Percentiles rank a stretch among this genome's conserved stretches.
phyloP scores from a whole-genome alignment of 1,284 basidiomycete genomes.

The Sanghuangporus baumii region DNA sequence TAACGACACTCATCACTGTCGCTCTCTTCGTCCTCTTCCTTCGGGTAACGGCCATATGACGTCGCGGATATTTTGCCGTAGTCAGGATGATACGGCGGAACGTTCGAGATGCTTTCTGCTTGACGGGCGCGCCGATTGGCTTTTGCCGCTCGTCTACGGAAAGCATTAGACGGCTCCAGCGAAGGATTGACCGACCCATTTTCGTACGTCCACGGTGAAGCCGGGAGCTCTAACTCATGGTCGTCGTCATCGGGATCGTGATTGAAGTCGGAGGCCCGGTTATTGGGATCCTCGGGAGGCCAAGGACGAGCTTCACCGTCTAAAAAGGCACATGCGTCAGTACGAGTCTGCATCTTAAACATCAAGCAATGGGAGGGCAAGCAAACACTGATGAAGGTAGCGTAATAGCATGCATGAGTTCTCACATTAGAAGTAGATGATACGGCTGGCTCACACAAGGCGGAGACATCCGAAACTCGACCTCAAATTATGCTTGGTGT shows the following conservation, averaged over 20 bases:
- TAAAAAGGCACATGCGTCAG: not conserved
- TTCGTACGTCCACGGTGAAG: conserved; percentile 82
- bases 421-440: conserved; percentile 23
- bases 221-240: conserved; percentile 41
- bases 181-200: conserved; percentile 68
- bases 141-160: conserved; percentile 20
- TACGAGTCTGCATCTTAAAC: not conserved
- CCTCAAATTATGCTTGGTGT: conserved; percentile 10
- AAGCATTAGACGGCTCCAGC: conserved; percentile 57
- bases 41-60: conserved; percentile 30
- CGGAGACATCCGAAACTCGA: not conserved
- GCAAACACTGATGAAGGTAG: conserved; percentile 6
- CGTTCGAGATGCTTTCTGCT: conserved; percentile 30
- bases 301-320: conserved; percentile 7
- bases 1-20: conserved; percentile 26
- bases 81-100: conserved; percentile 72
- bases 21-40: not conserved
- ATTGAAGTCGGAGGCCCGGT: conserved; percentile 1
- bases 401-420: conserved; percentile 18
- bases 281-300: conserved; percentile 16
- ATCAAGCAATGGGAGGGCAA: not conserved
- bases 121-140: not conserved
- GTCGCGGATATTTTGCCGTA: conserved; percentile 33
- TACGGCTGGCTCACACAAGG: conserved; percentile 20
- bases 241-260: conserved; percentile 29